These are phyloP conservation scores for Cryptosporidium parvum DNA, from an alignment of 169 alveolate species.

Conservation along the genomic window DNA sequence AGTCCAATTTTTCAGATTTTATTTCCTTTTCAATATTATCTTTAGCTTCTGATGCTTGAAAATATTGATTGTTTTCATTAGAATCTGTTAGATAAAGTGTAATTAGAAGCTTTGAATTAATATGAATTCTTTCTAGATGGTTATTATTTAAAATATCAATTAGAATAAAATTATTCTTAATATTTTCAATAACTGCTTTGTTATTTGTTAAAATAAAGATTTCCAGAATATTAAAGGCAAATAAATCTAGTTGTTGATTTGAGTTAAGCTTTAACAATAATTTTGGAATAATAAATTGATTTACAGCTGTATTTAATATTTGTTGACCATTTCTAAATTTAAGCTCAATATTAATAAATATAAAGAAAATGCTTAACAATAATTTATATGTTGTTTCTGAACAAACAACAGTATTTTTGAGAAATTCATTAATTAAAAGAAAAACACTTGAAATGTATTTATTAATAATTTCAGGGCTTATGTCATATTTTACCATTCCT, in stretches of 20 bases:
- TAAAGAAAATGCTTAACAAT: not conserved
- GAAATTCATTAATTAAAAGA: slow-evolving; percentile 27
- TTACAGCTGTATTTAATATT: slow-evolving; percentile 13
- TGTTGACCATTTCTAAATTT: slow-evolving; percentile 7
- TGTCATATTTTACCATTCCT: slow-evolving; percentile 27
- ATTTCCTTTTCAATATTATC: not conserved
- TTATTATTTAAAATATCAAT: not conserved
- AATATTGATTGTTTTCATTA: not conserved
- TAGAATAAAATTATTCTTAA: slow-evolving; percentile 21
- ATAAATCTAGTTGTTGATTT: slow-evolving; percentile 18
- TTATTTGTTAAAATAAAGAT: slow-evolving; percentile 28
- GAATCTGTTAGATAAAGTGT: slow-evolving; percentile 8
- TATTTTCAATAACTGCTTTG: slow-evolving; percentile 24
- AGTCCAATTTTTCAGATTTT: not conserved
- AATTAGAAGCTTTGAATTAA: slow-evolving; percentile 31
- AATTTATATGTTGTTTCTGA: slow-evolving; percentile 8
- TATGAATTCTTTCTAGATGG: not conserved
- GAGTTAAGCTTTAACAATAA: slow-evolving; percentile 23
- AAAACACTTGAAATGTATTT: slow-evolving; percentile 50
- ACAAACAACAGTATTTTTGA: slow-evolving; percentile 30
- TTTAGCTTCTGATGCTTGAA: not conserved
- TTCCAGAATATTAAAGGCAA: slow-evolving; percentile 32
- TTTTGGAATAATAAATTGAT: slow-evolving; percentile 39
- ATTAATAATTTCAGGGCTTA: slow-evolving; percentile 28
- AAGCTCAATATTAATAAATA: slow-evolving; percentile 15